phyloP scores from a whole-genome alignment of 2,329 filamentous ascomycete species.

The Calonectria crousiana region DNA sequence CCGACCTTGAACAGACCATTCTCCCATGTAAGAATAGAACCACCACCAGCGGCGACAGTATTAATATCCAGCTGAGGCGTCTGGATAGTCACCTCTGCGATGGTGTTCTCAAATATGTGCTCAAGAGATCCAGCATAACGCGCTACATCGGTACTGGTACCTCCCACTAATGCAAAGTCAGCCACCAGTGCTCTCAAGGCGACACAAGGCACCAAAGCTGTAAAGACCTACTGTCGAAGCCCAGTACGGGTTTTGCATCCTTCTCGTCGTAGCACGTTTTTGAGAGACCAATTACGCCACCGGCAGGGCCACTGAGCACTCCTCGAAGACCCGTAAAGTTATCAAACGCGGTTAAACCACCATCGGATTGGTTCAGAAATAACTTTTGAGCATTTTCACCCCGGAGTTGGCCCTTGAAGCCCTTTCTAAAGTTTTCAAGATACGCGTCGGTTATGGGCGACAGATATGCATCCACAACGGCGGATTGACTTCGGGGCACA shows the following conservation, averaged over 20 bases:
- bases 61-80: conserved; percentile 80
- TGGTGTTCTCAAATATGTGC: conserved; percentile 78
- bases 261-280: conserved; percentile 74
- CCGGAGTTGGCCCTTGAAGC: conserved; percentile 66
- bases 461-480: conserved; percentile 77
- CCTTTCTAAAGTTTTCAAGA: conserved; percentile 72
- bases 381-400: conserved; percentile 58
- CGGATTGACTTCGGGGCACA: conserved; percentile 75
- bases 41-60: conserved; percentile 68
- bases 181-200: not conserved
- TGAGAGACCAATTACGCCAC: conserved; percentile 77
- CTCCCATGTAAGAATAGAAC: conserved; percentile 70
- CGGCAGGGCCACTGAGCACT: conserved; percentile 75
- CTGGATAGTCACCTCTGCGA: conserved; percentile 77
- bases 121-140: conserved; percentile 77
- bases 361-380: conserved; percentile 75
- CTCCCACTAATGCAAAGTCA: conserved; percentile 55
- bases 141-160: conserved; percentile 79
- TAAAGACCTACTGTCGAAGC: conserved; percentile 35
- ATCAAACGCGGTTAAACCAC: conserved; percentile 59
- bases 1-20: conserved; percentile 79
- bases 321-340: conserved; percentile 73
- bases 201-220: too few species aligned
- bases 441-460: conserved; percentile 78
- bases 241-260: conserved; percentile 71